Evolutionary conservation across 2,329 filamentous ascomycete genomes (phyloP).

Genomic region (Aureobasidium lini): DNA sequence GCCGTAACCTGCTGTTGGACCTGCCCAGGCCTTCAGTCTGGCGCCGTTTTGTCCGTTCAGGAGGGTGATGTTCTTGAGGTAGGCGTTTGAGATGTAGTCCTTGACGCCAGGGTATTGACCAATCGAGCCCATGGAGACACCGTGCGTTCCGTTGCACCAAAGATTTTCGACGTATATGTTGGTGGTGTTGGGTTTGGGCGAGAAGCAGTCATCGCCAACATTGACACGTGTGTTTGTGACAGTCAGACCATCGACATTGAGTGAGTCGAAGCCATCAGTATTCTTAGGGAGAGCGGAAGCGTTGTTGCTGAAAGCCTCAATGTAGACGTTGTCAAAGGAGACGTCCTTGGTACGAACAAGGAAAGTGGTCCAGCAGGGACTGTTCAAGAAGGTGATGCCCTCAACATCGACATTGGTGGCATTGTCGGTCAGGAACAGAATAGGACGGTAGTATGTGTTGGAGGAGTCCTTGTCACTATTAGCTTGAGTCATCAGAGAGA

Average conservation of each 20-base stretch:
- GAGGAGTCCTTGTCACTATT: constrained; percentile 21
- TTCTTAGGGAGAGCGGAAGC: constrained; percentile 45
- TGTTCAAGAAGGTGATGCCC: constrained; percentile 53
- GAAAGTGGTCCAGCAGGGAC: constrained; percentile 58
- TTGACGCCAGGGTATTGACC: constrained; percentile 47
- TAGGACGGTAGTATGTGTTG: constrained; percentile 52
- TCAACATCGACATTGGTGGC: constrained; percentile 50
- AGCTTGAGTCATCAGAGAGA: not conserved
- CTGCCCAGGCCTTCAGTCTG: constrained; percentile 56
- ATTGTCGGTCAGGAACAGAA: constrained; percentile 56
- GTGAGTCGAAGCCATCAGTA: constrained; percentile 56
- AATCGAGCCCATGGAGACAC: constrained; percentile 42
- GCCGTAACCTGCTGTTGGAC: constrained; percentile 49
- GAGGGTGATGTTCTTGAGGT: constrained; percentile 39
- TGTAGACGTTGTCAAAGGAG: constrained; percentile 46
- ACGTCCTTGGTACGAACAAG: constrained; percentile 51
- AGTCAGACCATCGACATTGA: constrained; percentile 48
- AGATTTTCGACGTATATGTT: constrained; percentile 48
- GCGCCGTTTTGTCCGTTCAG: constrained; percentile 45
- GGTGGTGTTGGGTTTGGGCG: constrained; percentile 54
- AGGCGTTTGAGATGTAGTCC: constrained; percentile 41
- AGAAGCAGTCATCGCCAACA: constrained; percentile 51
- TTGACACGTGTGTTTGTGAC: constrained; percentile 31
- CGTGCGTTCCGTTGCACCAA: constrained; percentile 47
- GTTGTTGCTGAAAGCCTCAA: constrained; percentile 48